Conservation (phyloP, 495 filamentous ascomycete genomes). For the Chaetomium tenue region DNA sequence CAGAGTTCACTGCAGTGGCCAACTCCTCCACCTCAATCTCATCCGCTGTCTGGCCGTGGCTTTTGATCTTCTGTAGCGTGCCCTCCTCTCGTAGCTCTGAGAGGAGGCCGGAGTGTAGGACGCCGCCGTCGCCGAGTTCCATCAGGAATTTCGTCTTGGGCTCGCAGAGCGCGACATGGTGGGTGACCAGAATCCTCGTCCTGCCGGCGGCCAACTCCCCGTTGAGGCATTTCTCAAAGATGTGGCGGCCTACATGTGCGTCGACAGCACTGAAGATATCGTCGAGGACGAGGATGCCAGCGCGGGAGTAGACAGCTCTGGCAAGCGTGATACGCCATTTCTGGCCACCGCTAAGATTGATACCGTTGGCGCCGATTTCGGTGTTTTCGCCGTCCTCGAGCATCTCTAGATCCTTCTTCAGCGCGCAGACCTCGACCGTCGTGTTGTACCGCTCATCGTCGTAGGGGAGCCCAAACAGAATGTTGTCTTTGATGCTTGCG, state of each 20-base stretch:
- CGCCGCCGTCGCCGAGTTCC: constrained; percentile 63
- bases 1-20: constrained; percentile 49
- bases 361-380: constrained; percentile 77
- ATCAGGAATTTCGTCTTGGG: constrained; percentile 69
- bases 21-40: constrained; percentile 48
- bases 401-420: constrained; percentile 72
- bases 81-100: constrained; percentile 57
- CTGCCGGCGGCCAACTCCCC: constrained; percentile 66
- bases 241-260: constrained; percentile 73
- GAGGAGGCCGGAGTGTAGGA: constrained; percentile 59
- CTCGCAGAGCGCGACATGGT: constrained; percentile 72
- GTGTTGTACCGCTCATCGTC: constrained; percentile 62
- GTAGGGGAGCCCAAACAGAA: constrained; percentile 70
- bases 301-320: constrained; percentile 74
- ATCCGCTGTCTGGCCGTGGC: constrained; percentile 49
- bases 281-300: constrained; percentile 75
- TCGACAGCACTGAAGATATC: constrained; percentile 79
- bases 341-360: constrained; percentile 82
- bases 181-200: constrained; percentile 78
- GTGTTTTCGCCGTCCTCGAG: constrained; percentile 71
- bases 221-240: constrained; percentile 71
- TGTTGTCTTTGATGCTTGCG: constrained; percentile 70
- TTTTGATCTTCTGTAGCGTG: constrained; percentile 57
- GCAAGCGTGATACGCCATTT: constrained; percentile 79
- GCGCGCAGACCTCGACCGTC: constrained; percentile 65